Percentiles rank a stretch among this genome's conserved stretches.
These are phyloP conservation scores for Mycena metata DNA, from an alignment of 768 basidiomycete genomes.

Conservation along the genomic window DNA sequence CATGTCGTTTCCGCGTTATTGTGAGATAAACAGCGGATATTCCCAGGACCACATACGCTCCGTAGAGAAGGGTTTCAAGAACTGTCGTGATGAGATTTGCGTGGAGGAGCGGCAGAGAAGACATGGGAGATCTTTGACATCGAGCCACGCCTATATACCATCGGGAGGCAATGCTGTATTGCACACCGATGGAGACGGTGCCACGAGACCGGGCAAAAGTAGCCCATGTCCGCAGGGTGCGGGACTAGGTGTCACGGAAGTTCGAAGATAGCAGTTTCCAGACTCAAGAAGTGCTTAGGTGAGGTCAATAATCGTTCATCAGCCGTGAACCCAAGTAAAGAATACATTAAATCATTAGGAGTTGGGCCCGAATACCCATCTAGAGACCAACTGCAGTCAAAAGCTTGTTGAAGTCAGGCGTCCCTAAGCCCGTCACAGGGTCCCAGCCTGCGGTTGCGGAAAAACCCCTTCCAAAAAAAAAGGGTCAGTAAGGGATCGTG, in stretches of 20 bases:
- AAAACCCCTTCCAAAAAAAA: slow-evolving; percentile 42
- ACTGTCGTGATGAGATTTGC: not conserved
- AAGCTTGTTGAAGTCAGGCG: slow-evolving; percentile 48
- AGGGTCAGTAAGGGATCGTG: not conserved
- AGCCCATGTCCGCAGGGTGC: too few relatives aligned
- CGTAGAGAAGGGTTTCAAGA: slow-evolving; percentile 11
- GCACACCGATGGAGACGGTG: too few relatives aligned
- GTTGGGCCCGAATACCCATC: too few relatives aligned
- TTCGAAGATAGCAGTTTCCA: too few relatives aligned
- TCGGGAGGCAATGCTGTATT: too few relatives aligned
- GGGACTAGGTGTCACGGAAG: too few relatives aligned
- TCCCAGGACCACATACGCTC: not conserved
- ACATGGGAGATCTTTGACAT: not conserved
- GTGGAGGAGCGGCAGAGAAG: not conserved
- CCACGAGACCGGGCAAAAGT: too few relatives aligned
- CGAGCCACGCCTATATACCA: too few relatives aligned
- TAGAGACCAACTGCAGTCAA: slow-evolving; percentile 20
- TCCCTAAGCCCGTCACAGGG: slow-evolving; percentile 41
- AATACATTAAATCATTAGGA: too few relatives aligned
- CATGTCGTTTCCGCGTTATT: not conserved
- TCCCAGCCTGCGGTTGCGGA: slow-evolving; percentile 47
- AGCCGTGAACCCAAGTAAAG: too few relatives aligned
- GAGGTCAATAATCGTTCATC: too few relatives aligned
- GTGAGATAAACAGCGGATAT: slow-evolving; percentile 2
- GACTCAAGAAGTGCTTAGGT: too few relatives aligned